Percentiles rank a stretch among this genome's conserved stretches.
phyloP scores from a whole-genome alignment of 1,284 basidiomycete species.

The Tilletia setariae region DNA sequence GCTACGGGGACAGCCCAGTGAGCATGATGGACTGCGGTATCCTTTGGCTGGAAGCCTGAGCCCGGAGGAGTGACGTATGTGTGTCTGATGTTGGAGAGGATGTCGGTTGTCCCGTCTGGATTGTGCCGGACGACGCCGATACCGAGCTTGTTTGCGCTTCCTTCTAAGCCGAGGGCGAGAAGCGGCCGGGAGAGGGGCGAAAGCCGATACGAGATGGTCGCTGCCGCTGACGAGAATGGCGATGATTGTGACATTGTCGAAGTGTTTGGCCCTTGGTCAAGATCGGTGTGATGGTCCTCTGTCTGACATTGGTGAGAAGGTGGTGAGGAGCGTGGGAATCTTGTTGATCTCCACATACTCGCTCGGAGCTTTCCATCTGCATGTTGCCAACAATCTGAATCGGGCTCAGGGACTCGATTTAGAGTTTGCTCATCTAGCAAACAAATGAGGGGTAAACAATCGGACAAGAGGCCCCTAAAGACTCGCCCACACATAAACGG shows the following conservation, averaged over 20 bases:
- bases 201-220: conserved; percentile 26
- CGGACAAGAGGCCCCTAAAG: no score
- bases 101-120: conserved; percentile 59
- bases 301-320: no score
- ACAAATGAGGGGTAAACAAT: no score
- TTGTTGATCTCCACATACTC: no score
- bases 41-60: conserved; percentile 90
- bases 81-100: conserved; percentile 69
- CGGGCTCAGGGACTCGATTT: no score
- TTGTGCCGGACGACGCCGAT: conserved; percentile 83
- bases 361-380: no score
- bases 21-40: conserved; percentile 93
- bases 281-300: not conserved
- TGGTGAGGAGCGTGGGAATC: no score
- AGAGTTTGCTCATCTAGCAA: no score
- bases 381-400: no score
- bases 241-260: not conserved
- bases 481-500: no score
- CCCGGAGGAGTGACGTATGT: conserved; percentile 98
- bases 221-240: not conserved
- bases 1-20: conserved; percentile 85
- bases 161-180: conserved; percentile 49
- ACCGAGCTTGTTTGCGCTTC: conserved; percentile 89
- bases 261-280: not conserved
- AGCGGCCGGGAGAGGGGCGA: conserved; percentile 36